Conservation (phyloP, 495 filamentous ascomycete species). For the Hyaloscypha hepaticicola region DNA sequence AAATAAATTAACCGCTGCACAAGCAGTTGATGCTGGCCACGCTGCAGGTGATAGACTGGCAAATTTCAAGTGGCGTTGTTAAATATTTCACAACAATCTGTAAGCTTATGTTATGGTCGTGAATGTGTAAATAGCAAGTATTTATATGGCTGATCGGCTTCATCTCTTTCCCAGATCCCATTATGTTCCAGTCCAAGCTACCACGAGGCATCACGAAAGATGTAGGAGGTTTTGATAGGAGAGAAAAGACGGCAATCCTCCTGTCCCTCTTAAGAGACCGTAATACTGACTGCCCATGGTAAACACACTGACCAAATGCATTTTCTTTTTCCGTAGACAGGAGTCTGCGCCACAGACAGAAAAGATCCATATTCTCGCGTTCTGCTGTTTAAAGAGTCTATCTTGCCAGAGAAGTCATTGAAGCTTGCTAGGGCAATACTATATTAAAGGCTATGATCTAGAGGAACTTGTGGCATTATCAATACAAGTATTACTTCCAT, state of each 20-base stretch:
- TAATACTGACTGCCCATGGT: conserved; percentile 6
- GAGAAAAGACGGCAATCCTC: conserved; percentile 26
- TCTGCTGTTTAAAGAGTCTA: conserved; percentile 19
- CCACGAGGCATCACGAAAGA: conserved; percentile 32
- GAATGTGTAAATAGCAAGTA: no score
- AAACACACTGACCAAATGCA: conserved; percentile 47
- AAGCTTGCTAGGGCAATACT: conserved; percentile 15
- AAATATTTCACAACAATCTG: no score
- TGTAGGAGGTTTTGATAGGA: conserved; percentile 42
- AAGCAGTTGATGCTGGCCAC: no score
- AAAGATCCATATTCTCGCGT: conserved; percentile 14
- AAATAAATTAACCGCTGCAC: no score
- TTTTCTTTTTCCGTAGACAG: conserved; percentile 21
- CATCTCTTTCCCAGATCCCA: no score
- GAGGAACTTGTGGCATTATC: no score
- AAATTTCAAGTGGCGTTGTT: background rate
- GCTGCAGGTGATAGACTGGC: no score
- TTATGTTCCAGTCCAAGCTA: no score
- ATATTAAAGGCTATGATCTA: background rate
- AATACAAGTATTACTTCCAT: no score
- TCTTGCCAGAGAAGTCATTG: conserved; percentile 11
- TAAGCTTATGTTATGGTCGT: no score
- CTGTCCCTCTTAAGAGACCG: background rate
- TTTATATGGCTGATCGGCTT: background rate
- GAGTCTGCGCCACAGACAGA: conserved; percentile 14